phyloP scores from a whole-genome alignment of 257 asterid genomes.

The Orobanche coerulescens region DNA sequence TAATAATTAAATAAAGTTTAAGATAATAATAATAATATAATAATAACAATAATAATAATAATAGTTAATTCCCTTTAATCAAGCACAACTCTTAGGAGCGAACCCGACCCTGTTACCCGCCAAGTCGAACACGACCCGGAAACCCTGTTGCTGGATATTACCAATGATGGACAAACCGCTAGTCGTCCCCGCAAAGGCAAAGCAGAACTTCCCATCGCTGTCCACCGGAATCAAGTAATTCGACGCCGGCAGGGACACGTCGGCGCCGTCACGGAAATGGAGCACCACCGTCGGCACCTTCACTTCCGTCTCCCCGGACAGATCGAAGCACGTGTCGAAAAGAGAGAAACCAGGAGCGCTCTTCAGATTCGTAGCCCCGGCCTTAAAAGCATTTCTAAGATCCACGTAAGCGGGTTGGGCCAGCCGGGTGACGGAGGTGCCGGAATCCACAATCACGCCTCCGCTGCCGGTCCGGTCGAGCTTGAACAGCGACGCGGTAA shows the following conservation, averaged over 20 bases:
- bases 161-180: conserved; percentile 65
- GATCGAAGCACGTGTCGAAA: conserved; percentile 68
- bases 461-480: conserved; percentile 60
- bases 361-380: conserved; percentile 46
- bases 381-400: conserved; percentile 57
- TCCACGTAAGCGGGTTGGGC: conserved; percentile 73
- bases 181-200: conserved; percentile 80
- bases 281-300: conserved; percentile 88
- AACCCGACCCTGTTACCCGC: conserved; percentile 55
- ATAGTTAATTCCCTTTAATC: not conserved
- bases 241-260: conserved; percentile 81
- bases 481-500: conserved; percentile 49
- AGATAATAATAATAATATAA: too few species aligned
- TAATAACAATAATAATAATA: too few species aligned
- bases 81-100: conserved; percentile 41
- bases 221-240: conserved; percentile 90
- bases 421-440: conserved; percentile 86
- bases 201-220: conserved; percentile 59
- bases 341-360: conserved; percentile 50
- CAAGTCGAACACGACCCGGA: conserved; percentile 58
- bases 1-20: too few species aligned
- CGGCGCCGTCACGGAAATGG: conserved; percentile 73
- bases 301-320: conserved; percentile 40
- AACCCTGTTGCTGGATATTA: conserved; percentile 63
- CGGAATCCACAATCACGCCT: conserved; percentile 84